Evolutionary conservation across 768 basidiomycete species (phyloP), one percentile per base, ranked within the genome.

Genomic region (Suillus decipiens): DNA sequence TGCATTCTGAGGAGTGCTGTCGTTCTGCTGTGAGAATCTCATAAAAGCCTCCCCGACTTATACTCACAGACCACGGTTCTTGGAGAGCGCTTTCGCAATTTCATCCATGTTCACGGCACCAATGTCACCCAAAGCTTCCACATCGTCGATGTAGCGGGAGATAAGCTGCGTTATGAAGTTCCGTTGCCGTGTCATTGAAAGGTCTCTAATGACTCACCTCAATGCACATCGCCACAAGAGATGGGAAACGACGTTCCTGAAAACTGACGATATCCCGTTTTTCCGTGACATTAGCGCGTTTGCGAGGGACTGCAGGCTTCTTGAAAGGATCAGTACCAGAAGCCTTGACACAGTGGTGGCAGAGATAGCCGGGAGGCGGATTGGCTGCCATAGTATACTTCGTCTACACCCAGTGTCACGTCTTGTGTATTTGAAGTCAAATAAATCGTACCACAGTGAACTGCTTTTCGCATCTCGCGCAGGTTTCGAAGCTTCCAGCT

Each of bases 121-220:
- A 58, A 98, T 91, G 69, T 96, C 90, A 0, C 96, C 96, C 17
- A 96, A 77, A 0, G 89, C 88, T 66, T 94, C 93, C 7, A 99
- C 89, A 67, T 96, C 92, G 62, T 95, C 84, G 62, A 98, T 96
- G 72, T 93, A 86, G 62, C 86, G 84, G 19, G 90, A 89, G 62
- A 98, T 88, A 28, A 97, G 78, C 92, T 95, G 61, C n/a, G 60
- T 1, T 8, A 63, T 57, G 62, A 11, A 33, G 24, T 17, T 24
- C 15, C 15, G 6, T 55, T 0, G 33, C 60, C 6, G 57, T 17
- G 10, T 47, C 31, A 10, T 22, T 12, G 15, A 14, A 4, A 42
- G 7, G 11, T 7, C 17, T 51, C 9, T 39, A 7, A 24, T 36
- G 28, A 10, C 22, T 61, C 64, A 92, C 94, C 75, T 89, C 79